Evolutionary conservation across 2,329 filamentous ascomycete species (phyloP), one percentile per base, ranked within the genome.

Genomic region (Aquanectria penicillioides): DNA sequence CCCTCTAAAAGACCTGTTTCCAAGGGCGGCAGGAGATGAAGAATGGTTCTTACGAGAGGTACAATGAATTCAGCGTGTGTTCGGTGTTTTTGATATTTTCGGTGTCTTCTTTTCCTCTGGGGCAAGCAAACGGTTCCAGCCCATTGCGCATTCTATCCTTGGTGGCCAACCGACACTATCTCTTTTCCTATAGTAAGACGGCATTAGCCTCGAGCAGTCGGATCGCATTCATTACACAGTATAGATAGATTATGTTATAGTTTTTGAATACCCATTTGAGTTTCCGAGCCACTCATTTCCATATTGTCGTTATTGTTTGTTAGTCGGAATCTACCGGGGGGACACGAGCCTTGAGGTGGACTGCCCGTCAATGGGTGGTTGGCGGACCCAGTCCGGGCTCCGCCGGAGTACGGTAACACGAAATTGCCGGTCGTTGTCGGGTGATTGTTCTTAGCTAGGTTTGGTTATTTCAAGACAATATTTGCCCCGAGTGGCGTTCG

Each of bases 261-360:
- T 31, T 48, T 38, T 57, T 49, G 44, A 49, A 57, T 57, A 57
- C 37, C 44, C 44, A 44, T 50, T 57, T 38, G 47, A 22, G 46
- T 51, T 25, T 50, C 15, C 17, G 28, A 44, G 43, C 11, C 4
- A 7, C 9, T 20, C 12, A 18, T 15, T 36, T 31, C 33, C 6
- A n/a, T 12, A 13, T n/a, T 18, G 6, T 12, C 10, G 12, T 23
- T 22, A 22, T 15, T 15, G 12, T 7, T 22, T 2, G 3, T 11
- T 6, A 25, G 10, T 15, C 40, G 54, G 54, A 51, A 25, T 33
- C 18, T 15, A 11, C 28, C 31, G 23, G n/a, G n/a, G n/a, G n/a
- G 38, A 23, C 23, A 25, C 11, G 22, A 33, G 12, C 8, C 11
- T 12, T 10, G 28, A 29, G 20, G 5, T n/a, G 29, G 17, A 10